phyloP scores from a whole-genome alignment of 2,329 filamentous ascomycete species.

The Neonectria neomacrospora region DNA sequence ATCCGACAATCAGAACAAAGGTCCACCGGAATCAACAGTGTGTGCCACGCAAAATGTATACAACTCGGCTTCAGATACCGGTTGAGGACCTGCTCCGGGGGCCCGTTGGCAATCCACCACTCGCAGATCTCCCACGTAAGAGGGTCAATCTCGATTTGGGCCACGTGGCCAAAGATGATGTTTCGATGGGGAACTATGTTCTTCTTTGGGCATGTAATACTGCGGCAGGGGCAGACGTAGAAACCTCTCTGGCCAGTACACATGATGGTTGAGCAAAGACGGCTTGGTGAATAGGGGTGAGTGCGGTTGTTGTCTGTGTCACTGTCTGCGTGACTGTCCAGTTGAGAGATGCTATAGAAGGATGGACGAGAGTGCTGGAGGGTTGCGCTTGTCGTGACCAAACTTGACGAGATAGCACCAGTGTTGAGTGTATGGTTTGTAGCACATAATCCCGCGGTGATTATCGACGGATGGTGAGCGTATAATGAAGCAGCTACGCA shows the following conservation, averaged over 20 bases:
- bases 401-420: neutral
- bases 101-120: slow-evolving; percentile 43
- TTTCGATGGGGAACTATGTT: slow-evolving; percentile 32
- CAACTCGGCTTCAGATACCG: slow-evolving; percentile 43
- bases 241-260: slow-evolving; percentile 43
- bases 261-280: slow-evolving; percentile 26
- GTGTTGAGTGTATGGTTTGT: neutral
- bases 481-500: neutral
- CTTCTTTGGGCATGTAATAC: slow-evolving; percentile 34
- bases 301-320: neutral
- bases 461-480: neutral
- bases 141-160: slow-evolving; percentile 36
- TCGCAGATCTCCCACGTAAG: slow-evolving; percentile 42
- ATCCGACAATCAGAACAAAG: slow-evolving; percentile 33
- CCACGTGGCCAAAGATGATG: slow-evolving; percentile 37
- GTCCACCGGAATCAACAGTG: slow-evolving; percentile 28
- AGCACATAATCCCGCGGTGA: neutral
- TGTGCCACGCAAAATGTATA: slow-evolving; percentile 37
- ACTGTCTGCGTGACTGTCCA: neutral
- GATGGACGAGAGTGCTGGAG: neutral
- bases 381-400: neutral
- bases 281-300: neutral
- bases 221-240: slow-evolving; percentile 41
- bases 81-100: slow-evolving; percentile 43
- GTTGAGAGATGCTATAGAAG: too few species aligned